Base-by-base conservation (phyloP, 2,329 filamentous ascomycete species). In the Parastagonospora avenae region DNA sequence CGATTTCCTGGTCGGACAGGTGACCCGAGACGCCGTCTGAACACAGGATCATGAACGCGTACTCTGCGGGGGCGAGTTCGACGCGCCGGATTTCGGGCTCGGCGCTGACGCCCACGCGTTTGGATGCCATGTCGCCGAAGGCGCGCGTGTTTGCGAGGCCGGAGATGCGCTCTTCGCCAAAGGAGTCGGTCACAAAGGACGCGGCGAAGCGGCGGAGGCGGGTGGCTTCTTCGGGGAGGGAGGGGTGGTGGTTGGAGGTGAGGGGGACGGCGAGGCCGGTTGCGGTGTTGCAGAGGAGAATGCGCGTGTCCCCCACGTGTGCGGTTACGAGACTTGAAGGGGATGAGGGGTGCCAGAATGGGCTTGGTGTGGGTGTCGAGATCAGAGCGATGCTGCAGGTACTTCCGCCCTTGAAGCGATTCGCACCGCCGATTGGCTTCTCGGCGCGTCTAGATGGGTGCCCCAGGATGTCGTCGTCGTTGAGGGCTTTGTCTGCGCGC, bases 141-240 rank as follows among this genome's bases (percentile, higher is more conserved):
- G 94, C 84, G 28, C 94, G 89, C 29, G 91, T 95, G 76, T 99
- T 99, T 62, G 94, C 94, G 0, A 99, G 82, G 0, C 94, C 93
- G 11, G 87, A 87, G 74, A 99, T 94, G 62, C 94, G 91, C 76
- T 97, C 92, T 76, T 99, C 94, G 68, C 94, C 94, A 72, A 99
- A 99, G 30, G 91, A 95, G 76, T 99, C 94, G 0, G 93, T 94
- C 14, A 96, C 88, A 70, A 97, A 93, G 2, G 88, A 88, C 28
- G 89, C 85, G 1, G 92, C 90, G 70, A 92, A 97, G 42, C 92
- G 87, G 38, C 92, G 88, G 19, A 99, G 82, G 7, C 94, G 85
- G 36, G 85, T 87, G 8, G 89, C 87, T 78, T 99, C 94, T 48
- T 86, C 81, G 0, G 94, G 94, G 4, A 89, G 85, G n/a, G 87